These are phyloP conservation scores for Cardamine chenopodiifolia DNA, from an alignment of 345 rosid species.

Conservation along the genomic window DNA sequence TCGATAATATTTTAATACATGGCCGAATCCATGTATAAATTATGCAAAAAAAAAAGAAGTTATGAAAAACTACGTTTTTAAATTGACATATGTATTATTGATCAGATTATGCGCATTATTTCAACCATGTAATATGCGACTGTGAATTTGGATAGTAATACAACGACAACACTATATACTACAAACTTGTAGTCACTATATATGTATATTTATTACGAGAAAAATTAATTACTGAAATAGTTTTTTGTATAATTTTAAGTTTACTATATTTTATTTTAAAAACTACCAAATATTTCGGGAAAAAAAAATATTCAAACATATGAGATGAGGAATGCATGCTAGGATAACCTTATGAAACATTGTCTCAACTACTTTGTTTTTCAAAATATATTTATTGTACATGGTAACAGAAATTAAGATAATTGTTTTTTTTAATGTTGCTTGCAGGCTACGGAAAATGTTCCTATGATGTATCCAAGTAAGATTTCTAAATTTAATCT, in stretches of 20 bases:
- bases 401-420: background rate
- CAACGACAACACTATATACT: no score
- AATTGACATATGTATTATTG: background rate
- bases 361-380: background rate
- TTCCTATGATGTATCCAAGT: conserved; percentile 52
- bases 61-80: background rate
- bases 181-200: no score
- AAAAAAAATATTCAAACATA: background rate
- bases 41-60: background rate
- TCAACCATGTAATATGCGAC: no score
- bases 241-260: no score
- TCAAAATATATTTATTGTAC: background rate
- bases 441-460: conserved; percentile 62
- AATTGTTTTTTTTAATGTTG: background rate
- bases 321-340: background rate
- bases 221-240: no score
- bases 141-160: no score
- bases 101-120: no score
- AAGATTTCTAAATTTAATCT: conserved; percentile 21
- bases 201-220: no score
- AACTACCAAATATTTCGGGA: background rate
- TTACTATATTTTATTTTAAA: background rate
- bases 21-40: background rate
- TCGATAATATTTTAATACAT: background rate
- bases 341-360: background rate